A percentile compares a stretch with the other conserved stretches of the same genome.
These are phyloP conservation scores for Chaetoceros muelleri DNA, from an alignment of 108 stramenopile species.

Conservation along the genomic window DNA sequence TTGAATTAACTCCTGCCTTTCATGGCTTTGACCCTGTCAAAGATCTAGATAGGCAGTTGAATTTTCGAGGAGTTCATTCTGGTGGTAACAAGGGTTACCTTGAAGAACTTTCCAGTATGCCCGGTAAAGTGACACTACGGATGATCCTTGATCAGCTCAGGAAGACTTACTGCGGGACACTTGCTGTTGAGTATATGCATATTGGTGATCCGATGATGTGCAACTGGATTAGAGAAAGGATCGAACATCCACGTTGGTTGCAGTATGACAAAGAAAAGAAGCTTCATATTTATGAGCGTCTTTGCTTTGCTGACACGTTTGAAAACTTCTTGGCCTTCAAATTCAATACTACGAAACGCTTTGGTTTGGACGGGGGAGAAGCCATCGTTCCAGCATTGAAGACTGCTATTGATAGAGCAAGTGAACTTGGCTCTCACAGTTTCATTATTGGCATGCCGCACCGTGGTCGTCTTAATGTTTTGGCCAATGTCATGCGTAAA, in stretches of 20 bases:
- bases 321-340: constrained; percentile 95
- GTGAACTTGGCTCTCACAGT: constrained; percentile 88
- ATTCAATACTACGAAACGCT: constrained; percentile 99
- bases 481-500: constrained; percentile 99
- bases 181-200: constrained; percentile 99
- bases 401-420: constrained; percentile 93
- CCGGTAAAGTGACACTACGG: constrained; percentile 78
- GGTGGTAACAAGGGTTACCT: constrained; percentile 95
- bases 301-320: constrained; percentile 95
- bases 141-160: constrained; percentile 68
- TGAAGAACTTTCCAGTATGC: constrained; percentile 73
- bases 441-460: constrained; percentile 99
- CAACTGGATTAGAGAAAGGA: constrained; percentile 96
- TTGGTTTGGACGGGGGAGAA: constrained; percentile 97
- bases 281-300: constrained; percentile 86
- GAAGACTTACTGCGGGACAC: constrained; percentile 90
- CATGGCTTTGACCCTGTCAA: constrained; percentile 81
- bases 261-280: constrained; percentile 77
- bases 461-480: constrained; percentile 91
- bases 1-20: constrained; percentile 77
- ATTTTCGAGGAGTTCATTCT: constrained; percentile 66
- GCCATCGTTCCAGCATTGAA: constrained; percentile 92
- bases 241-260: constrained; percentile 86
- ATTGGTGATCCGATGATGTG: constrained; percentile 81
- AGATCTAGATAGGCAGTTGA: constrained; percentile 87